Percentiles rank a stretch among this genome's conserved stretches.
Evolutionary conservation across 2,329 filamentous ascomycete genomes (phyloP).

Genomic region (Sclerotinia trifoliorum): DNA sequence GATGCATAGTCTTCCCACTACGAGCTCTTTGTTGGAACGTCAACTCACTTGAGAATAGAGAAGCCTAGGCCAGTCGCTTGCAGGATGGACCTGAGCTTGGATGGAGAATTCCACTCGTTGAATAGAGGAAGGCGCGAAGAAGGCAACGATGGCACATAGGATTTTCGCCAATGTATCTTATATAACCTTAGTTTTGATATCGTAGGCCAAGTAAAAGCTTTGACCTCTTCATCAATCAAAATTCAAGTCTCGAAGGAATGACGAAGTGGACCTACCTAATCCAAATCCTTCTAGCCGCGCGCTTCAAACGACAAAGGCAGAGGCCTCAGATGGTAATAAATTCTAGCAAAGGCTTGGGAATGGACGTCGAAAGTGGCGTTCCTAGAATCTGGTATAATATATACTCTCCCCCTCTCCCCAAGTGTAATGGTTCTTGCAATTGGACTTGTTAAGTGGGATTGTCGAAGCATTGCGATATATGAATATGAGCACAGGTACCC

Average conservation of each 20-base stretch:
- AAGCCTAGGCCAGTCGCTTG: background rate
- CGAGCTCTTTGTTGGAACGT: background rate
- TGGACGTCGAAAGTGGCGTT: background rate
- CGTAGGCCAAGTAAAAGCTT: background rate
- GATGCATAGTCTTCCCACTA: background rate
- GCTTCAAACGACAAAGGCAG: background rate
- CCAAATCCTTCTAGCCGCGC: background rate
- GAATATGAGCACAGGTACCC: background rate
- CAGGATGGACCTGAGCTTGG: background rate
- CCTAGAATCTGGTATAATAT: background rate
- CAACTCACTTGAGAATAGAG: background rate
- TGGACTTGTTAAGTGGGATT: background rate
- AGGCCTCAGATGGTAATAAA: background rate
- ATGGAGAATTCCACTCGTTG: background rate
- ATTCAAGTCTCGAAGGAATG: background rate
- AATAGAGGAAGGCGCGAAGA: background rate
- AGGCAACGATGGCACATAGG: background rate
- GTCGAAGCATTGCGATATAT: background rate
- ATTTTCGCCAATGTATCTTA: background rate
- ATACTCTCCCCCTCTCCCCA: too few species aligned
- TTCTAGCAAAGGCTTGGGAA: background rate
- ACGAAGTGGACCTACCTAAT: background rate
- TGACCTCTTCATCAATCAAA: background rate
- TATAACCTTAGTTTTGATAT: background rate
- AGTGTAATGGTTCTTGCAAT: background rate